Percentiles rank a stretch among this genome's conserved stretches.
phyloP scores from a whole-genome alignment of 2,329 filamentous ascomycete genomes.

The Lasiodiplodia sp. region DNA sequence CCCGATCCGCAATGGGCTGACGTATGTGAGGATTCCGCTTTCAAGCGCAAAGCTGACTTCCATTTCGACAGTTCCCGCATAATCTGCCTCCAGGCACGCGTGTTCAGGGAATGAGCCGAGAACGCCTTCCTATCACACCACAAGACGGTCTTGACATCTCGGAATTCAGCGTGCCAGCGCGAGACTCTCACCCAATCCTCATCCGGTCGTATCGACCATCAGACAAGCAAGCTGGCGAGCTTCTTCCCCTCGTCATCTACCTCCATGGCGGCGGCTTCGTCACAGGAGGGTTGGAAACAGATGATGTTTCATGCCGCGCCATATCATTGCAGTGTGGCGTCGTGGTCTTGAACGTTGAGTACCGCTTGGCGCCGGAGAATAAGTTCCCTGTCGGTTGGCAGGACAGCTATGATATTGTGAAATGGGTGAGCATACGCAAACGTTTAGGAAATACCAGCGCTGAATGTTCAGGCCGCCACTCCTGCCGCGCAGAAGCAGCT shows the following conservation, averaged over 20 bases:
- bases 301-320: constrained; percentile 8
- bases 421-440: background rate
- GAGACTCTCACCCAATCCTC: constrained; percentile 35
- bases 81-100: background rate
- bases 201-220: constrained; percentile 35
- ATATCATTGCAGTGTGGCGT: background rate
- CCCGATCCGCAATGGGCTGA: background rate
- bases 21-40: background rate
- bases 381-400: background rate
- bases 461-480: background rate
- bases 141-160: constrained; percentile 32
- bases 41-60: background rate
- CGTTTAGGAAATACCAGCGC: too few relatives aligned
- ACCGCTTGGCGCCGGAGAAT: constrained; percentile 6
- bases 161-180: constrained; percentile 35
- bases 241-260: constrained; percentile 34
- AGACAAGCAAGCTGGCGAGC: background rate
- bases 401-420: background rate
- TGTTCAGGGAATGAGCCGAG: background rate
- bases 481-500: background rate
- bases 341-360: constrained; percentile 8
- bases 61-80: background rate
- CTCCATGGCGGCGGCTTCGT: constrained; percentile 51
- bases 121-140: background rate
- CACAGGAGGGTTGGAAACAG: constrained; percentile 35